phyloP scores from a whole-genome alignment of 805 yeast species.

The Debaryomyces maramus region DNA sequence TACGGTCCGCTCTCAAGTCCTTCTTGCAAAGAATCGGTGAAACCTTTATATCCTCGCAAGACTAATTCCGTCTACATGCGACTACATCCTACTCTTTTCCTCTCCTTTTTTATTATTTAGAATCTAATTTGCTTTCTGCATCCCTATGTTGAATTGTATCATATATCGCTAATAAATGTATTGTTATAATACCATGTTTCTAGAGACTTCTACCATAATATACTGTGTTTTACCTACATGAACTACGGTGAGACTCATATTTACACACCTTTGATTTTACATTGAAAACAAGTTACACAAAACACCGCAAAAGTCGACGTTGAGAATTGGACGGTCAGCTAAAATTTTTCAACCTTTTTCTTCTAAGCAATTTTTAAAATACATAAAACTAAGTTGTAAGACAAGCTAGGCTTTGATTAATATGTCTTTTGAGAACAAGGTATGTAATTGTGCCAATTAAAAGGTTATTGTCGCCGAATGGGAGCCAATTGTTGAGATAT shows the following conservation, averaged over 20 bases:
- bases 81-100: too few relatives aligned
- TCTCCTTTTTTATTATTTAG: too few relatives aligned
- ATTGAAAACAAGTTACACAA: conserved; percentile 10
- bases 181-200: too few relatives aligned
- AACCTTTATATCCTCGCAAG: conserved; percentile 17
- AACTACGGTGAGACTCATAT: too few relatives aligned
- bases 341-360: conserved; percentile 12
- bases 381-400: background rate
- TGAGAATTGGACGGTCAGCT: conserved; percentile 12
- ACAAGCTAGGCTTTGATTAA: conserved; percentile 9
- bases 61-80: background rate
- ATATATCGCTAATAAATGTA: too few relatives aligned
- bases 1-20: conserved; percentile 58
- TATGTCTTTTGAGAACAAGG: conserved; percentile 51
- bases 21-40: conserved; percentile 58
- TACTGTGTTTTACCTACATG: too few relatives aligned
- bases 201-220: too few relatives aligned
- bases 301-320: conserved; percentile 6
- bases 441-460: conserved; percentile 26
- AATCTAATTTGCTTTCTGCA: too few relatives aligned
- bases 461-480: background rate
- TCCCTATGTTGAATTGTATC: too few relatives aligned
- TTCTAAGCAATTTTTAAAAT: conserved; percentile 3
- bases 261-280: too few relatives aligned
- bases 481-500: background rate